Percentiles rank a stretch among this genome's conserved stretches.
Evolutionary conservation across 208 protist genomes (phyloP).

Genomic region (Crithidia sp.): DNA sequence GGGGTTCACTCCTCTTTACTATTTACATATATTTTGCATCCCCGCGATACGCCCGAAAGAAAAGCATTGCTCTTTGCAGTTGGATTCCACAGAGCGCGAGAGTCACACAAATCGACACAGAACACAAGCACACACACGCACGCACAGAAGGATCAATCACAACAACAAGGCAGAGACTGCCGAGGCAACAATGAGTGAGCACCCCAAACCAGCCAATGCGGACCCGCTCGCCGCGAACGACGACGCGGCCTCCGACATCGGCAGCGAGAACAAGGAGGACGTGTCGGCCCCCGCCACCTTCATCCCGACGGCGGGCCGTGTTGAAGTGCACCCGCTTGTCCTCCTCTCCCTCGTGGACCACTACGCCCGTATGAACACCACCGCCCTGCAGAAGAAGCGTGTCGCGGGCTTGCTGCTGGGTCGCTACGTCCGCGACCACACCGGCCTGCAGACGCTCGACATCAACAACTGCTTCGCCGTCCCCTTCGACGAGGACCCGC

Average conservation of each 20-base stretch:
- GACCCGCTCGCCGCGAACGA: slow-evolving; percentile 15
- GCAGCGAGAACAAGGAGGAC: slow-evolving; percentile 27
- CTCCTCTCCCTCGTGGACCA: slow-evolving; percentile 99
- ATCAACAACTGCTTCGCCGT: slow-evolving; percentile 99
- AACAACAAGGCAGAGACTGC: background rate
- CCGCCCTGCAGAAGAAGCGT: slow-evolving; percentile 91
- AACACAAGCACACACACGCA: no score
- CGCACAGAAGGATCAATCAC: background rate
- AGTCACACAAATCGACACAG: background rate
- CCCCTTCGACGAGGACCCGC: slow-evolving; percentile 99
- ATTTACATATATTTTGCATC: no score
- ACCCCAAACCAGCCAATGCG: slow-evolving; percentile 11
- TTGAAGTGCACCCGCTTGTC: slow-evolving; percentile 98
- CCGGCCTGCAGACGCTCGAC: slow-evolving; percentile 74
- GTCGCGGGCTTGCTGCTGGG: slow-evolving; percentile 98
- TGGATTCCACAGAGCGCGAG: background rate
- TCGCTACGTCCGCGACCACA: slow-evolving; percentile 57
- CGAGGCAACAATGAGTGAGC: slow-evolving; percentile 15
- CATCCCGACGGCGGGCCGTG: slow-evolving; percentile 70
- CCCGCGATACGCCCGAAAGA: background rate
- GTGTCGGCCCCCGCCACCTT: slow-evolving; percentile 28
- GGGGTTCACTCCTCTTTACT: no score
- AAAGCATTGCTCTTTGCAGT: background rate
- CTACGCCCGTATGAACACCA: slow-evolving; percentile 97
- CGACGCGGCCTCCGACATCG: slow-evolving; percentile 30